Conservation (phyloP, 306 rosid genomes). For the Quercus variabilis region DNA sequence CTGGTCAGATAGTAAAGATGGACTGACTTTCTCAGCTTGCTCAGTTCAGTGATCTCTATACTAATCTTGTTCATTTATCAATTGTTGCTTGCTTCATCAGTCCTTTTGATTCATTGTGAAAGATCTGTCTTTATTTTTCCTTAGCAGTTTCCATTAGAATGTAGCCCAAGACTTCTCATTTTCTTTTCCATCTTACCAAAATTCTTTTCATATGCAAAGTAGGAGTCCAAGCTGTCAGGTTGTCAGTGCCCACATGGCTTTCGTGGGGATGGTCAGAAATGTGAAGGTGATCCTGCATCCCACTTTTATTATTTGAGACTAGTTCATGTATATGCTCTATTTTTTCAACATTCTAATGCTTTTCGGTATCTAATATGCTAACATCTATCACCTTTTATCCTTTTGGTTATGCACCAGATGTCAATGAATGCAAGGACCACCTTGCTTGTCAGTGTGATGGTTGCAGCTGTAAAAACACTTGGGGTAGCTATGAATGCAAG, state of each 20-base stretch:
- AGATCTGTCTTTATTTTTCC: neutral
- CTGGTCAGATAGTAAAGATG: conserved; percentile 66
- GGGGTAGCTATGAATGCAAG: conserved; percentile 60
- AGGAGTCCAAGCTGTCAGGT: conserved; percentile 64
- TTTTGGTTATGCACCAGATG: conserved; percentile 31
- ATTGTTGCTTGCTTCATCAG: neutral
- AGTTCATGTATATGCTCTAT: neutral
- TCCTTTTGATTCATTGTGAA: neutral
- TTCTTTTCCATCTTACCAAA: conserved; percentile 15
- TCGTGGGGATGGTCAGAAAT: conserved; percentile 58
- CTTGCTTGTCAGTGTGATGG: conserved; percentile 49
- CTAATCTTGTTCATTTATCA: conserved; percentile 7
- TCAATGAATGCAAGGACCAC: conserved; percentile 44
- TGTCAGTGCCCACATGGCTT: conserved; percentile 80
- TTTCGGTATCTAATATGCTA: neutral
- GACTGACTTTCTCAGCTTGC: conserved; percentile 68
- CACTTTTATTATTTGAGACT: neutral
- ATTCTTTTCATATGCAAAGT: conserved; percentile 3
- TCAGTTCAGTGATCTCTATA: conserved; percentile 70
- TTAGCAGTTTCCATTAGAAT: neutral
- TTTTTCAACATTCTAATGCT: neutral
- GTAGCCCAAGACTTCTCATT: conserved; percentile 2
- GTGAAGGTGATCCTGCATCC: conserved; percentile 57
- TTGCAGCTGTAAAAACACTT: conserved; percentile 51
- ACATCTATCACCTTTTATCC: neutral